A percentile compares a stretch with the other conserved stretches of the same genome.
Evolutionary conservation across 129 eudicot genomes (phyloP).

Genomic region (Mikania micrantha): DNA sequence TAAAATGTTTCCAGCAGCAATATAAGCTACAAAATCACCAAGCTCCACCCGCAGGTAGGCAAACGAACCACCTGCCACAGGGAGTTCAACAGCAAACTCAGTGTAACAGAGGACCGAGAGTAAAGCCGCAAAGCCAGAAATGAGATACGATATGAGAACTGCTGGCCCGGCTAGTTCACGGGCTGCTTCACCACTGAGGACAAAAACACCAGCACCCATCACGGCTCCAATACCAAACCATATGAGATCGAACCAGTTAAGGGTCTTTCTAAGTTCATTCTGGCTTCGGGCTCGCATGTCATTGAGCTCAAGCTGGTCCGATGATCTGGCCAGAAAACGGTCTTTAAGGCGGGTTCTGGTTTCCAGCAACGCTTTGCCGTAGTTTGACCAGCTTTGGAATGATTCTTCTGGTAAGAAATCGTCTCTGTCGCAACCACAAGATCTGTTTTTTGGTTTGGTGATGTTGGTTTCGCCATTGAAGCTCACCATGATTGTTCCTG

Average conservation of each 20-base stretch:
- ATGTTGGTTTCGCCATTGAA: constrained; percentile 18
- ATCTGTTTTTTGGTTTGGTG: constrained; percentile 21
- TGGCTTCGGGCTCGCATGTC: constrained; percentile 50
- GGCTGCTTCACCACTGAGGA: constrained; percentile 70
- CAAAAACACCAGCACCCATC: constrained; percentile 83
- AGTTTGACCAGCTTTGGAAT: constrained; percentile 64
- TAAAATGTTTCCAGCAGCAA: constrained; percentile 78
- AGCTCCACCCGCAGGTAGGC: constrained; percentile 74
- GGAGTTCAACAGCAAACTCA: constrained; percentile 74
- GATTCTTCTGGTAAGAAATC: constrained; percentile 78
- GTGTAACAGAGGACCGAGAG: constrained; percentile 79
- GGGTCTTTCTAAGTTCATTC: constrained; percentile 46
- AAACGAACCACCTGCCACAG: constrained; percentile 83
- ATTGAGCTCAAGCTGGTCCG: constrained; percentile 41
- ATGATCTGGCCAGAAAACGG: constrained; percentile 56
- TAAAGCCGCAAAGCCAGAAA: constrained; percentile 67
- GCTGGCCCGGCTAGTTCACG: constrained; percentile 61
- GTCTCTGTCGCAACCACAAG: constrained; percentile 46
- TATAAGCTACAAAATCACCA: constrained; percentile 70
- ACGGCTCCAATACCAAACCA: constrained; percentile 82
- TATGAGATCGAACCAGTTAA: constrained; percentile 70
- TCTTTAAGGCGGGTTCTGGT: constrained; percentile 46
- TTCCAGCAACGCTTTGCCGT: constrained; percentile 40
- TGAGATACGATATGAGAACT: constrained; percentile 49
- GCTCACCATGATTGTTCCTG: constrained; percentile 25